phyloP scores from a whole-genome alignment of 2,329 filamentous ascomycete species.

The Hypoxylon sp. region DNA sequence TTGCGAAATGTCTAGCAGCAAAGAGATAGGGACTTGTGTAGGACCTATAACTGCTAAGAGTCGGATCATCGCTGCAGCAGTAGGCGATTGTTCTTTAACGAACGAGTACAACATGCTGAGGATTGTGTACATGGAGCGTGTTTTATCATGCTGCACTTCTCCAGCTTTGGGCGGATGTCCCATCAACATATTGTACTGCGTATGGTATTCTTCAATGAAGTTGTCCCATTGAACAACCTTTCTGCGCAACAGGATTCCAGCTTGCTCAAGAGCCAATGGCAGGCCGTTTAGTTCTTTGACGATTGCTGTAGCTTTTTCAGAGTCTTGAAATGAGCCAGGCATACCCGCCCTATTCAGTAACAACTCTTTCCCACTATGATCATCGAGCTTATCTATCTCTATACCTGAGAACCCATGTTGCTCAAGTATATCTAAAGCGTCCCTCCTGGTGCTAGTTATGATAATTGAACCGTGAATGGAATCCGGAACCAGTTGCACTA shows the following conservation, averaged over 20 bases:
- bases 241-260: constrained; percentile 1
- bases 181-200: neutral
- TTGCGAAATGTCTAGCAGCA: neutral
- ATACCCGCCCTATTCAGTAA: constrained; percentile 3
- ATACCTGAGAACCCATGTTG: constrained; percentile 8
- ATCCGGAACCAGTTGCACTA: constrained; percentile 3
- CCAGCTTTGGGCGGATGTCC: constrained; percentile 2
- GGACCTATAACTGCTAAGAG: neutral
- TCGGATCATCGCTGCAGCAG: constrained; percentile 4
- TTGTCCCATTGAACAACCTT: neutral
- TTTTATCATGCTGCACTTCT: constrained; percentile 13
- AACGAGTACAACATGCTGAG: constrained; percentile 3
- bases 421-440: constrained; percentile 3
- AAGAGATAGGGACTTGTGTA: neutral
- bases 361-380: constrained; percentile 9
- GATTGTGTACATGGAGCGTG: constrained; percentile 12
- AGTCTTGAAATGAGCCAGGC: neutral
- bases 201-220: constrained; percentile 2
- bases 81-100: constrained; percentile 2
- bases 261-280: constrained; percentile 7
- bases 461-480: constrained; percentile 12
- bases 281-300: constrained; percentile 6
- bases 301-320: neutral
- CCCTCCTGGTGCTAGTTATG: constrained; percentile 5
- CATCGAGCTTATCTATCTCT: constrained; percentile 13